These are phyloP conservation scores for Cladosporium sp. DNA, from an alignment of 2,329 filamentous ascomycete genomes.

Conservation along the genomic window DNA sequence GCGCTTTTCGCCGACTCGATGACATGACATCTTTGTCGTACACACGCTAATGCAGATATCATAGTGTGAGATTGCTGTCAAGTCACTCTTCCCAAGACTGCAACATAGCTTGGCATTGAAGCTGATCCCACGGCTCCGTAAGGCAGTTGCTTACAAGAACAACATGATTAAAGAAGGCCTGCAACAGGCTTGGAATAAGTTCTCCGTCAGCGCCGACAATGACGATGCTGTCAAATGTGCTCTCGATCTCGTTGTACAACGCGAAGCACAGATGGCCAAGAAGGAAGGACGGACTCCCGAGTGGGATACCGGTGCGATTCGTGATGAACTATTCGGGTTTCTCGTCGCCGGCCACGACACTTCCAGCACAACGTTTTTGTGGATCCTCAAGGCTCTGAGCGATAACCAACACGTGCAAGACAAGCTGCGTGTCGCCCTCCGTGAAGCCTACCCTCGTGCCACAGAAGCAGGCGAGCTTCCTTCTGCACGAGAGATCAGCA, in stretches of 20 bases:
- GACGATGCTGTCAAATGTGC: constrained; percentile 31
- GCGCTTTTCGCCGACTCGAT: no score
- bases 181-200: constrained; percentile 26
- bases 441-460: constrained; percentile 24
- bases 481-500: background rate
- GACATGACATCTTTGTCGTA: no score
- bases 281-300: constrained; percentile 30
- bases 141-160: constrained; percentile 22
- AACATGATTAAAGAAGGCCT: constrained; percentile 34
- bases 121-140: constrained; percentile 9
- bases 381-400: constrained; percentile 40
- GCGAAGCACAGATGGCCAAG: constrained; percentile 31
- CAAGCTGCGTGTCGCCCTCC: constrained; percentile 33
- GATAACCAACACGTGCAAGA: constrained; percentile 32
- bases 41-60: no score
- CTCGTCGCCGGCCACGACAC: constrained; percentile 46
- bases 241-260: constrained; percentile 35
- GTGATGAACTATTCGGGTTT: constrained; percentile 32
- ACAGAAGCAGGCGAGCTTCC: background rate
- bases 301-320: constrained; percentile 22
- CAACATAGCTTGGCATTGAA: constrained; percentile 23
- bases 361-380: constrained; percentile 38
- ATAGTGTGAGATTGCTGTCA: constrained; percentile 18
- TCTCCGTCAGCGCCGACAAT: constrained; percentile 18
- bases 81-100: constrained; percentile 21